Percentiles rank a stretch among this genome's conserved stretches.
Evolutionary conservation across 2,329 filamentous ascomycete species (phyloP).

Genomic region (Phyllosticta citrichinensis): DNA sequence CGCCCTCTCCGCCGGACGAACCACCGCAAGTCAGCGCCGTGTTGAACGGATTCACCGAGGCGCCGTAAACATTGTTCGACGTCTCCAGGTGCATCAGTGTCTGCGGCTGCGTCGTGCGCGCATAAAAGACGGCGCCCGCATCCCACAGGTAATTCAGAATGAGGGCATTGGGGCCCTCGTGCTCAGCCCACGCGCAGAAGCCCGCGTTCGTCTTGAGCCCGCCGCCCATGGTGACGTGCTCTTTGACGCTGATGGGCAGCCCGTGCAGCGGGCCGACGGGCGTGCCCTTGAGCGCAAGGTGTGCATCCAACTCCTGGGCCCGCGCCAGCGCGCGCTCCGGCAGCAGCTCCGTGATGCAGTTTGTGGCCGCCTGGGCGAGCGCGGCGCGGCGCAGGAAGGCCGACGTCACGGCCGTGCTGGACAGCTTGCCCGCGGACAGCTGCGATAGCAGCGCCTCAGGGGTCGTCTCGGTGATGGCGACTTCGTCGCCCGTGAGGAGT

Average conservation of each 20-base stretch:
- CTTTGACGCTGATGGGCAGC: constrained; percentile 41
- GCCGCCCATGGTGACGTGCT: constrained; percentile 41
- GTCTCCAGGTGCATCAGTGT: constrained; percentile 45
- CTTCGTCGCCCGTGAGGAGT: constrained; percentile 22
- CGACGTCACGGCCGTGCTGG: constrained; percentile 34
- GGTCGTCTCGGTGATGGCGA: constrained; percentile 27
- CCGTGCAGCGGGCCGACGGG: constrained; percentile 37
- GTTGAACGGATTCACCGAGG: constrained; percentile 46
- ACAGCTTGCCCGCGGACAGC: constrained; percentile 19
- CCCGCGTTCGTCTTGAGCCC: constrained; percentile 39
- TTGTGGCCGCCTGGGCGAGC: constrained; percentile 48
- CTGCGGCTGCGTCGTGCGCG: constrained; percentile 46
- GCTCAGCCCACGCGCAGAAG: constrained; percentile 36
- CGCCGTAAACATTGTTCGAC: constrained; percentile 39
- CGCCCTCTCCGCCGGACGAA: constrained; percentile 47
- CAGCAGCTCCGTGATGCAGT: constrained; percentile 32
- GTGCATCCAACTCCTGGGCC: constrained; percentile 22
- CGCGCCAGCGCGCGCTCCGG: constrained; percentile 26
- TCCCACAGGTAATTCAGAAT: constrained; percentile 15
- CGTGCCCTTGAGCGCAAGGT: constrained; percentile 24
- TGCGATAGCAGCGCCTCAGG: constrained; percentile 22
- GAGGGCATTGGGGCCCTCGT: constrained; percentile 12
- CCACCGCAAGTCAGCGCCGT: constrained; percentile 41
- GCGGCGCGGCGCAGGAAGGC: constrained; percentile 46
- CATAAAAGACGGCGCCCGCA: constrained; percentile 43